Base-by-base conservation (phyloP, 1,284 basidiomycete species). In the Paramarasmius palmivorus region DNA sequence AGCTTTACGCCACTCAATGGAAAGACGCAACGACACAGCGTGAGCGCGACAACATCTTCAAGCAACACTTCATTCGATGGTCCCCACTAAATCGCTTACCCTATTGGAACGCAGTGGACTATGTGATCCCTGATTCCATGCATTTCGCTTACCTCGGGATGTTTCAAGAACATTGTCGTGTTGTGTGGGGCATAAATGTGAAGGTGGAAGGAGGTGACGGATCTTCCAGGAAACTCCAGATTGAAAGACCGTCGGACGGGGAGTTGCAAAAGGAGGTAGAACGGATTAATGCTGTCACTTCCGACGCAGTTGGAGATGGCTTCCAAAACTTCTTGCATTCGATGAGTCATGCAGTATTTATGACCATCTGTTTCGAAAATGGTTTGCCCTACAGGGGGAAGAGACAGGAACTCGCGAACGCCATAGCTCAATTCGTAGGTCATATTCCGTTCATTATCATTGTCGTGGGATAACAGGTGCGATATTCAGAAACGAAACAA, bases 31-130 rank as follows among this genome's bases (percentile, higher is more conserved):
- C 39, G 10, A 19, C 39, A 3, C 17, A 15, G 19, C 12, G 19
- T 41, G 39, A n/a, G 10, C 39, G 39, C 12, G 3, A 14, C 19
- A 10, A 14, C 23, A 41, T 41, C 19, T n/a, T 41, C 2, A 41
- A 8, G 7, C 17, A 41, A 4, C 19, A 41, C 6, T n/a, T n/a
- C 19, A 22, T 41, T 10, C 17, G 39, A 19, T 41, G 39, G 39
- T 41, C 39, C 2, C 10, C 39, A 10, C 39, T 41, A 2, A 41
- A 41, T 19, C 12, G 39, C 19, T 19, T 73, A 9, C 61, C 63
- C 0, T 75, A 74, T 49, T 76, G 72, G 71, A 58, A 73, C 49
- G 68, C 72, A 0, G 53, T 65, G 19, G 34, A 44, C 2, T 71
- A 60, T 46, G 59, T 62, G 0, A 61, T 68, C 1, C 55, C 73